Evolutionary conservation across 106 monocot species (phyloP).

Genomic region (Platanthera zijinensis): DNA sequence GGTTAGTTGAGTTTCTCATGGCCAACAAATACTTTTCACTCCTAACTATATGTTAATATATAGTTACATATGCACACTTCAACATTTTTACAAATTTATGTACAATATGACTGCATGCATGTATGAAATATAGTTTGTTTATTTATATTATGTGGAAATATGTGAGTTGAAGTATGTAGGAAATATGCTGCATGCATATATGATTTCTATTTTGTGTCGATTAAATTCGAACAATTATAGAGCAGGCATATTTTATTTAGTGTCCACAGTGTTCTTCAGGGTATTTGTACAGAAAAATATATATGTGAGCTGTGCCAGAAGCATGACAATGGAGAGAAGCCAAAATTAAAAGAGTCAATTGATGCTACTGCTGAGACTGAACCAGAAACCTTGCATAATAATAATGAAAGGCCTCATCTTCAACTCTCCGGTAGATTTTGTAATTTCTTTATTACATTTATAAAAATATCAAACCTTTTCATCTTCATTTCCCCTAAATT

Average conservation of each 20-base stretch:
- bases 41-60: too few relatives aligned
- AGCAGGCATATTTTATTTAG: too few relatives aligned
- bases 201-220: too few relatives aligned
- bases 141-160: too few relatives aligned
- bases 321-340: constrained; percentile 26
- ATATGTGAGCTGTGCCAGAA: constrained; percentile 86
- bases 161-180: too few relatives aligned
- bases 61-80: neutral
- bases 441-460: neutral
- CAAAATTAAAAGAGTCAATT: constrained; percentile 10
- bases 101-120: too few relatives aligned
- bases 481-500: neutral
- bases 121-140: too few relatives aligned
- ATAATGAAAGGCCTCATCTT: constrained; percentile 3
- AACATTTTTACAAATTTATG: neutral
- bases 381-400: constrained; percentile 6
- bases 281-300: constrained; percentile 30
- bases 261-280: constrained; percentile 19
- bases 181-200: too few relatives aligned
- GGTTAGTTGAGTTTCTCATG: constrained; percentile 21
- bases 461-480: neutral
- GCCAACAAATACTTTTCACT: neutral
- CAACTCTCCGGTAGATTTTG: constrained; percentile 2
- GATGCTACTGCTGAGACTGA: constrained; percentile 18
- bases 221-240: too few relatives aligned